Base-by-base conservation (phyloP, 495 filamentous ascomycete genomes). In the Pyrenopolyporus hunteri region DNA sequence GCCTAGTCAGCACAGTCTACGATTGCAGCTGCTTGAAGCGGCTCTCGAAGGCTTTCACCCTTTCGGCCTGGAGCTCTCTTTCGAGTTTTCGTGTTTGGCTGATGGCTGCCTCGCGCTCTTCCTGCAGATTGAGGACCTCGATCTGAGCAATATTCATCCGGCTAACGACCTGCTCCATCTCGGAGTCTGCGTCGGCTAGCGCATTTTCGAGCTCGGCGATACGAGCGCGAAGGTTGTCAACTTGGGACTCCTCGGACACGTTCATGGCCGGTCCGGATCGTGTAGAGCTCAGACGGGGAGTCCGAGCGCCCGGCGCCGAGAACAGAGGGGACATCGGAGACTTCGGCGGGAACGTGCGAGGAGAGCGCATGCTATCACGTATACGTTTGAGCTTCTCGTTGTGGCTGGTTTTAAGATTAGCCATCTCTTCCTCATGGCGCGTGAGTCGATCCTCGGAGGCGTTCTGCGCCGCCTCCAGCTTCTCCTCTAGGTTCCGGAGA, bases 81-180 rank as follows among this genome's bases (percentile, higher is more conserved):
- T 95, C 87, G 52, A 98, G 80, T 67, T 82, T 85, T 64, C 89
- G 83, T 57, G 93, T 96, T 76, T 89, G 85, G 46, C 87, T 85
- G 64, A 94, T 83, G 32, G 94, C 92, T 58, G 91, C 89, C 64
- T 98, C 94, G 69, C 92, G 85, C 76, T 95, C 89, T 75, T 89
- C 89, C 74, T 97, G 93, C 47, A 98, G 80, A 67, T 92, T 86
- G 69, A 92, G 85, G 31, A 98, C 94, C 74, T 97, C 92, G 52
- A 97, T 92, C 78, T 98, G 94, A 6, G 93, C 92, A 56, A 85
- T 80, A 75, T 92, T 97, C 92, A 98, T 97, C 50, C 89, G 82
- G 50, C 87, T 80, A 11, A 98, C 90, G 2, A 97, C 93, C 73
- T 94, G 89, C 70, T 93, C 85, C 94, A 98, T 97, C 79, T 97